Evolutionary conservation across 495 filamentous ascomycete genomes (phyloP), one percentile per base, ranked within the genome.

Genomic region (Aspergillus mulundensis): DNA sequence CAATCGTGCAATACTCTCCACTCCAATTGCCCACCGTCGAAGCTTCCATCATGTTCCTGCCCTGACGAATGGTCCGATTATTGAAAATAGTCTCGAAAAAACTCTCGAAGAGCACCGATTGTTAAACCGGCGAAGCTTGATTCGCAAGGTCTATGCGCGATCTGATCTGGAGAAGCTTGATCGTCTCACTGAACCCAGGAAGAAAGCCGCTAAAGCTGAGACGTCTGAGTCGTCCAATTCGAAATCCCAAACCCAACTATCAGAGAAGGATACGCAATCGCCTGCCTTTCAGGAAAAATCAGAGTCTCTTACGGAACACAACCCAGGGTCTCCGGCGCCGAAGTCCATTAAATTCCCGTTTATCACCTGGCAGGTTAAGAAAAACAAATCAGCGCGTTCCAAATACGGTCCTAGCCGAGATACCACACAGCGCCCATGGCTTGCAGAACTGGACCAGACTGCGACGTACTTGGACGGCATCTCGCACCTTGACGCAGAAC

Each of bases 81-180:
- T 76, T 53, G 54, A 67, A 44, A 66, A 71, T 42, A 75, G 65
- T 41, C 71, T 76, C 32, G 59, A 60, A 30, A 73, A 72, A 50
- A 83, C 81, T 3, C 69, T 83, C 41, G 74, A 79, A 52, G 77
- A 78, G 19, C 81, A 83, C 60, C 78, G 79, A 36, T 61, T 60
- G 7, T 61, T 67, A 12, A 84, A 84, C 59, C 70, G 75, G 49
- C 67, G 69, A 21, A 60, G 70, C 16, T 46, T 78, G 24, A 68
- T 81, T 28, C 77, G 77, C 36, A 76, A 73, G 54, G 41, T 69
- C 3, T 8, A 53, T 14, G 28, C 2, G n/a, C 41, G 39, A 18
- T 20, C 46, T 50, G 30, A 34, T 12, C 20, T 32, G 4, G 23
- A 45, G 23, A 16, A 41, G 20, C 16, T 59, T 30, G 54, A 53